phyloP scores from a whole-genome alignment of 2,329 filamentous ascomycete genomes.

The Pseudocercospora cruenta region DNA sequence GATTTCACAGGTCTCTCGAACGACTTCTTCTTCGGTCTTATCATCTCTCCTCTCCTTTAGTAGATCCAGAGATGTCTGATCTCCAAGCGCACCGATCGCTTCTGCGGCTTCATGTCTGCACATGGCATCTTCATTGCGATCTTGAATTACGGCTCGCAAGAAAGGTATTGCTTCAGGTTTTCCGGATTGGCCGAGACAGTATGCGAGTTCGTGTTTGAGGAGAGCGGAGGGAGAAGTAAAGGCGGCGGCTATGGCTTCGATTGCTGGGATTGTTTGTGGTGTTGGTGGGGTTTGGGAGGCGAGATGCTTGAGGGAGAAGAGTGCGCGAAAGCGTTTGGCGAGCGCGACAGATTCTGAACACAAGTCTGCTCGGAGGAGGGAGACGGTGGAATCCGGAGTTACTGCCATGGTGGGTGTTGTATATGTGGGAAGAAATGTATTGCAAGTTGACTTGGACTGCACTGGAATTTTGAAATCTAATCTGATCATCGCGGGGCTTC shows the following conservation, averaged over 20 bases:
- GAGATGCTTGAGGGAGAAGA: slow-evolving; percentile 96
- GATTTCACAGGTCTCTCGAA: slow-evolving; percentile 96
- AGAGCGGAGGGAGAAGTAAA: slow-evolving; percentile 85
- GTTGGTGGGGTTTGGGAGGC: slow-evolving; percentile 68
- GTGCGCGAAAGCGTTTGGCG: slow-evolving; percentile 86
- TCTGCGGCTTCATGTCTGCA: slow-evolving; percentile 96
- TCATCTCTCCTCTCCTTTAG: slow-evolving; percentile 75
- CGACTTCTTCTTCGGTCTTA: slow-evolving; percentile 72
- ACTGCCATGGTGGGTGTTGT: slow-evolving; percentile 9
- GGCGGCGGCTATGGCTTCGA: slow-evolving; percentile 82
- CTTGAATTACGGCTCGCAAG: slow-evolving; percentile 72
- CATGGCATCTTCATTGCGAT: slow-evolving; percentile 88
- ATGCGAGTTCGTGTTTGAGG: slow-evolving; percentile 94
- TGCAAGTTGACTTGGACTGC: not conserved
- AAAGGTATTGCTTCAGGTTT: slow-evolving; percentile 74
- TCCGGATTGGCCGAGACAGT: slow-evolving; percentile 90
- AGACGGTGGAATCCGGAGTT: slow-evolving; percentile 53
- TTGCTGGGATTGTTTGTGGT: slow-evolving; percentile 63
- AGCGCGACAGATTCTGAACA: slow-evolving; percentile 80
- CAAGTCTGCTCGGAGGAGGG: slow-evolving; percentile 72
- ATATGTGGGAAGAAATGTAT: not conserved
- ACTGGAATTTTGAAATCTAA: slow-evolving; percentile 1
- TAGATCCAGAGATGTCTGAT: slow-evolving; percentile 72
- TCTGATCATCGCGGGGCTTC: not conserved
- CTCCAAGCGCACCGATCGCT: slow-evolving; percentile 84